These are phyloP conservation scores for Alternaria atra DNA, from an alignment of 2,329 filamentous ascomycete species.

Conservation along the genomic window DNA sequence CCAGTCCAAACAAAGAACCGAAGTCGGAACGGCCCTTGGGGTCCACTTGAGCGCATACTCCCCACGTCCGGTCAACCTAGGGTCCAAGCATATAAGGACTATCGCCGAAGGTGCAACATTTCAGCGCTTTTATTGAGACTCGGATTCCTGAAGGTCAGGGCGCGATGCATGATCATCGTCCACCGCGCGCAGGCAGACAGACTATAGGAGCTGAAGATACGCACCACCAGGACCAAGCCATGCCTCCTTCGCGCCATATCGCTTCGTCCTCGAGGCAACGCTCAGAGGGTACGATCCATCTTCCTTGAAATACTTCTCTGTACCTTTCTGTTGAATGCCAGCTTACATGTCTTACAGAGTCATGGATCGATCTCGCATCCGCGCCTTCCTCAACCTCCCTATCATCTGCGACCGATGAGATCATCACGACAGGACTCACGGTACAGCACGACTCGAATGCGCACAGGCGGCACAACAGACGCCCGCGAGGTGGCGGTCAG, in stretches of 20 bases:
- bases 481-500: slow-evolving; percentile 43
- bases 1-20: slow-evolving; percentile 38
- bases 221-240: slow-evolving; percentile 24
- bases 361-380: slow-evolving; percentile 94
- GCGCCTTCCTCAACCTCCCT: slow-evolving; percentile 93
- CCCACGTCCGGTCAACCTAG: slow-evolving; percentile 24
- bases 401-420: slow-evolving; percentile 84
- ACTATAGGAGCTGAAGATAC: slow-evolving; percentile 26
- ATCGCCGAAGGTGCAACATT: not conserved
- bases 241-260: slow-evolving; percentile 33
- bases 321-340: not conserved
- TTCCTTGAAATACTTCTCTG: not conserved
- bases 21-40: slow-evolving; percentile 37
- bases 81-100: slow-evolving; percentile 9
- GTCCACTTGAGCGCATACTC: slow-evolving; percentile 43
- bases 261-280: slow-evolving; percentile 34
- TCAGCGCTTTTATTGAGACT: not conserved
- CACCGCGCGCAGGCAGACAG: slow-evolving; percentile 33
- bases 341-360: slow-evolving; percentile 69
- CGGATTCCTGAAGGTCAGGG: not conserved
- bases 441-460: slow-evolving; percentile 72
- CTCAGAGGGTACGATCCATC: slow-evolving; percentile 37
- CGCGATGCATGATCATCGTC: slow-evolving; percentile 41
- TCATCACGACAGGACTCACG: slow-evolving; percentile 86
- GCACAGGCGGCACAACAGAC: slow-evolving; percentile 65